Percentiles rank a stretch among this genome's conserved stretches.
Conservation (phyloP, 1,139 yeast species). For the Kurtzmaniella quercitrusa region DNA sequence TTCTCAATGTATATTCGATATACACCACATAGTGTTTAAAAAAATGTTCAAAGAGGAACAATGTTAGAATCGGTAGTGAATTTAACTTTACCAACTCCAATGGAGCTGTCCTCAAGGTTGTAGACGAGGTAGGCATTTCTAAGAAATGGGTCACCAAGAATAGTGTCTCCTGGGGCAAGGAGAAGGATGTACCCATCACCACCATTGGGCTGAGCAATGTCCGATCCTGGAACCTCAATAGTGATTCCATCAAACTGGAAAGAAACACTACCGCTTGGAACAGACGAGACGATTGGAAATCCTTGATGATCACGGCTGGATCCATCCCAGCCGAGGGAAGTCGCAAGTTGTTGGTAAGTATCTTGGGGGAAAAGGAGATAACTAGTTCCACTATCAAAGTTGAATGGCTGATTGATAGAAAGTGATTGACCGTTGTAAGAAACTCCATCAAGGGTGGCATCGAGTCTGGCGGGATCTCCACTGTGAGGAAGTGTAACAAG, state of each 20-base stretch:
- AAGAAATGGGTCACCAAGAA: constrained; percentile 23
- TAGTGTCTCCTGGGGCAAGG: constrained; percentile 10
- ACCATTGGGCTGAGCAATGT: constrained; percentile 12
- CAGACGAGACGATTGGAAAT: background rate
- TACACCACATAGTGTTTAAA: too few relatives aligned
- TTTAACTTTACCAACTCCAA: constrained; percentile 18
- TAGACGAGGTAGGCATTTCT: constrained; percentile 20
- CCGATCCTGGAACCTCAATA: constrained; percentile 15
- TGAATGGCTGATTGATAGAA: constrained; percentile 18
- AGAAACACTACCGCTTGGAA: constrained; percentile 3
- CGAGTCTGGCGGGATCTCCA: constrained; percentile 5
- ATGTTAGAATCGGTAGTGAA: constrained; percentile 10
- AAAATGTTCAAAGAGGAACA: constrained; percentile 6
- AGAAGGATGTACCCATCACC: constrained; percentile 9
- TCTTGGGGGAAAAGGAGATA: constrained; percentile 21
- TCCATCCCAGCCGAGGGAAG: constrained; percentile 1
- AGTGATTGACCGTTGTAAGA: constrained; percentile 5
- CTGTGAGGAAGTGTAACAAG: constrained; percentile 11
- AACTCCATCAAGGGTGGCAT: constrained; percentile 6
- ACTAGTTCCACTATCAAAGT: constrained; percentile 41
- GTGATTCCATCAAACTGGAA: constrained; percentile 15
- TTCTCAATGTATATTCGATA: too few relatives aligned
- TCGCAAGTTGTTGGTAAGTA: background rate
- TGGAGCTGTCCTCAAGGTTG: constrained; percentile 15
- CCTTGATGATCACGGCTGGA: background rate